phyloP scores from a whole-genome alignment of 805 yeast species.

The Saturnispora besseyi region DNA sequence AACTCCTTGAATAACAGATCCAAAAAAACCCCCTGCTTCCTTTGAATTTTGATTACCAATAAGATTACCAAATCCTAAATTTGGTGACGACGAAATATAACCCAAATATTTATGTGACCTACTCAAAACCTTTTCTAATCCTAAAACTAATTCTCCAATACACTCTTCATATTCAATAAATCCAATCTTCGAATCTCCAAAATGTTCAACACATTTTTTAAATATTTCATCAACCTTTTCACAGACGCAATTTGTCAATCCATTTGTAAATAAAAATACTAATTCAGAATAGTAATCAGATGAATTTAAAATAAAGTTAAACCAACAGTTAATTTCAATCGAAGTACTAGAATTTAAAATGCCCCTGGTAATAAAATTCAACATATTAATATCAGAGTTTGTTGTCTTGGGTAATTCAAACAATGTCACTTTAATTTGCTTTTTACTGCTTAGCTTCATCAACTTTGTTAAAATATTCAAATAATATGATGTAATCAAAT shows the following conservation, averaged over 20 bases:
- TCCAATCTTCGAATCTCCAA: not conserved
- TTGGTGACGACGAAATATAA: slow-evolving; percentile 11
- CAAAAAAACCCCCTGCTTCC: slow-evolving; percentile 46
- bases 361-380: slow-evolving; percentile 22
- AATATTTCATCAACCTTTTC: slow-evolving; percentile 22
- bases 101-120: slow-evolving; percentile 46
- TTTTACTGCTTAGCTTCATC: slow-evolving; percentile 21
- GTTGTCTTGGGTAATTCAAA: slow-evolving; percentile 13
- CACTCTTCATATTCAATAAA: slow-evolving; percentile 28
- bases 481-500: slow-evolving; percentile 15
- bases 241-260: slow-evolving; percentile 23
- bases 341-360: slow-evolving; percentile 17
- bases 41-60: slow-evolving; percentile 9
- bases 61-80: slow-evolving; percentile 1
- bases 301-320: slow-evolving; percentile 17
- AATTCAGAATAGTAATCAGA: slow-evolving; percentile 22
- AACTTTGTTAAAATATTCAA: slow-evolving; percentile 18
- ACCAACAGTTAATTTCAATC: slow-evolving; percentile 23
- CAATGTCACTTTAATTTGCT: slow-evolving; percentile 11
- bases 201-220: not conserved
- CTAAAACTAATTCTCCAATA: slow-evolving; percentile 39
- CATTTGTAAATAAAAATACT: slow-evolving; percentile 17
- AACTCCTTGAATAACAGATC: slow-evolving; percentile 68
- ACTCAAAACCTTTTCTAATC: slow-evolving; percentile 58
- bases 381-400: slow-evolving; percentile 13